phyloP scores from a whole-genome alignment of 176 grass and related monocot genomes.

The Canna indica region DNA sequence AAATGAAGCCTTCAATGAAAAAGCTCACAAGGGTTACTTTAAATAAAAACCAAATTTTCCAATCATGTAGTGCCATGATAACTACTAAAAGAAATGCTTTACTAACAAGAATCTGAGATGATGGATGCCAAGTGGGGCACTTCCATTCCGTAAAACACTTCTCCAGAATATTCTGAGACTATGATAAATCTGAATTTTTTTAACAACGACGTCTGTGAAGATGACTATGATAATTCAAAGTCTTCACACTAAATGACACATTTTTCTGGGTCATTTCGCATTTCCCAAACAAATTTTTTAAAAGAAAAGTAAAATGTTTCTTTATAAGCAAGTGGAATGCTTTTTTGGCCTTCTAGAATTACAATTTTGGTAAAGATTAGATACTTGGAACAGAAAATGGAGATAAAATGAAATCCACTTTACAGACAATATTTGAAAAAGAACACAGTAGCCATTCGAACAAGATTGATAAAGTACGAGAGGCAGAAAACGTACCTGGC shows the following conservation, averaged over 20 bases:
- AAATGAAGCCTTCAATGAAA: background rate
- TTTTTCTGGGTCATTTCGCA: no score
- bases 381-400: background rate
- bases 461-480: background rate
- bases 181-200: no score
- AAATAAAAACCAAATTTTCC: background rate
- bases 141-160: no score
- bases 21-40: background rate
- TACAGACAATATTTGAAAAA: background rate
- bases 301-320: no score
- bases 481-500: slow-evolving; percentile 45
- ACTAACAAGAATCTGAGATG: background rate
- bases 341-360: no score
- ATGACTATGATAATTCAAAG: background rate
- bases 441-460: no score
- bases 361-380: background rate
- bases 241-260: no score
- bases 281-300: no score
- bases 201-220: background rate
- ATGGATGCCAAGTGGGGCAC: background rate
- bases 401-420: background rate
- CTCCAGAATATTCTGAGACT: no score
- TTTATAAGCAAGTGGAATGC: no score
- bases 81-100: background rate
- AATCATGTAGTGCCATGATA: background rate